Percentiles rank a stretch among this genome's conserved stretches.
Evolutionary conservation across 2,329 filamentous ascomycete species (phyloP).

Genomic region (Fusarium stilboides): DNA sequence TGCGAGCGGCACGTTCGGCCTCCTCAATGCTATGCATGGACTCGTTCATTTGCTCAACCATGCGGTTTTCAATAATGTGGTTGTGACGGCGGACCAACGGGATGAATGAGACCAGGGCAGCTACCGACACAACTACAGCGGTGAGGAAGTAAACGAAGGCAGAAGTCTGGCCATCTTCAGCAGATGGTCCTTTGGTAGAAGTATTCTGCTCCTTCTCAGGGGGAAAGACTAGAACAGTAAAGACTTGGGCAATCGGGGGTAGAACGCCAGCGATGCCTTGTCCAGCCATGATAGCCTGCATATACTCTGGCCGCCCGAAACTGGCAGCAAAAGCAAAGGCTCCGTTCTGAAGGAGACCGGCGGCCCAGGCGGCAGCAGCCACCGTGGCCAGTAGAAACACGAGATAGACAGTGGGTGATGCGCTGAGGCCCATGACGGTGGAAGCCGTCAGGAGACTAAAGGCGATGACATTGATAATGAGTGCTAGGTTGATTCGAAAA

Average conservation of each 20-base stretch:
- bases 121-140: conserved; percentile 81
- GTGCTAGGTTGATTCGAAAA: conserved; percentile 83
- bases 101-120: conserved; percentile 80
- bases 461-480: conserved; percentile 82
- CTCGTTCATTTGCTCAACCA: conserved; percentile 64
- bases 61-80: conserved; percentile 65
- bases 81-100: conserved; percentile 77
- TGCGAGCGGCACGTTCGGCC: conserved; percentile 66
- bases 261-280: conserved; percentile 94
- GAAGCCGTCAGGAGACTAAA: conserved; percentile 87
- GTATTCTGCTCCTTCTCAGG: conserved; percentile 50
- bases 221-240: conserved; percentile 78
- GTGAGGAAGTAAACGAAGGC: conserved; percentile 94
- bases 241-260: conserved; percentile 88
- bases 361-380: conserved; percentile 81
- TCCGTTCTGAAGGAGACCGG: conserved; percentile 92
- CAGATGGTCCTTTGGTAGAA: conserved; percentile 44
- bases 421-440: conserved; percentile 76
- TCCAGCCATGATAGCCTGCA: conserved; percentile 95
- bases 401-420: conserved; percentile 79
- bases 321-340: conserved; percentile 91
- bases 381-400: conserved; percentile 87
- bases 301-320: conserved; percentile 90
- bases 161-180: conserved; percentile 62
- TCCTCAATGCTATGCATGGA: conserved; percentile 68